Base-by-base conservation (phyloP, 768 basidiomycete species). In the Collybiopsis luxurians region DNA sequence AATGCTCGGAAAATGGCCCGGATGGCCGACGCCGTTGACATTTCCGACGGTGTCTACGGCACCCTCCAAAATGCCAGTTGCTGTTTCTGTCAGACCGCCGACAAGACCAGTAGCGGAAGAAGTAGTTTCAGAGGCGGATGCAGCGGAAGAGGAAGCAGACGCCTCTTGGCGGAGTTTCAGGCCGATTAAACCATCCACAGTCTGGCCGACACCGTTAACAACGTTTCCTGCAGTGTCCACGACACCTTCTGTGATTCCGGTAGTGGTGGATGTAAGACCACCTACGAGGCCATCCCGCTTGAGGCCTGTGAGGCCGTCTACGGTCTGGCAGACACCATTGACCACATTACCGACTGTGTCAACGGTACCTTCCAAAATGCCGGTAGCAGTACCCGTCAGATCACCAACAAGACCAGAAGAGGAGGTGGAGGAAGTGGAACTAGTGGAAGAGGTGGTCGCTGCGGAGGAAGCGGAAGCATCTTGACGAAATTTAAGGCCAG, bases 11-110 rank as follows among this genome's bases (percentile, higher is more conserved):
- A n/a, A n/a, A n/a, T n/a, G n/a, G n/a, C n/a, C n/a, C n/a, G n/a
- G n/a, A n/a, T n/a, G 17, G 34, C 50, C 36, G 24, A 39, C 50
- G 11, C 36, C 36, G 24, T 51, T 39, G 1, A 51, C 50, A 23
- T 28, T n/a, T n/a, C 50, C 50, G 38, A 51, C 50, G 24, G 50
- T 51, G 12, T 51, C 50, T 11, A 51, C 50, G 5, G 36, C 15
- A 7, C 50, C 50, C 21, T 51, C 50, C 3, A 51, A 2, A 13
- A 51, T 26, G 6, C 36, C 36, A n/a, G 48, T 49, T 12, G 48
- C 48, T 30, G 48, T 49, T n/a, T 26, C 12, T 7, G 48, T 49
- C 17, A 49, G n/a, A 6, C 48, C 48, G 13, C n/a, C 48, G n/a
- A 49, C 31, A 5, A 49, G 48, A 28, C 48, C 48, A 23, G 28